Base-by-base conservation (phyloP, 75 land plant genomes). In the Pseudotsuga menziesii region DNA sequence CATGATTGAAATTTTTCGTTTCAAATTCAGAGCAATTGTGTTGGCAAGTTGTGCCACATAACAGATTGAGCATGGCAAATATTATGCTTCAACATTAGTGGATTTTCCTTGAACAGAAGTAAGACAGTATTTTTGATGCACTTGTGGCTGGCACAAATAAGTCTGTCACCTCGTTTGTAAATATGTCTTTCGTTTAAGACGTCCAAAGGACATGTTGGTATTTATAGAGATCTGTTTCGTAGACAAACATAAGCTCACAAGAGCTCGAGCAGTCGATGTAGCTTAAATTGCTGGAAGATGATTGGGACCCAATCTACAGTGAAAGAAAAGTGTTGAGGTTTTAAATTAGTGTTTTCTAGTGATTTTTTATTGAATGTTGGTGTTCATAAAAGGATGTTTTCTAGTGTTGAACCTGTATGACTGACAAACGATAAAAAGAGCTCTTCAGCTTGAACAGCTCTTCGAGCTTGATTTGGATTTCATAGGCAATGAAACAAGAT, bases 271-370 rank as follows among this genome's bases (percentile, higher is more conserved):
- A 63, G 54, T 48, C 54, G 11, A 1, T 48, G 11, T 9, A 23
- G 67, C 84, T 22, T 79, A 48, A 25, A 57, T 61, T 61, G 67
- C 70, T 75, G 48, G 9, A 12, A 48, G 54, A 48, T 48, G 11
- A 48, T 9, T 48, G 54, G 1, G 54, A 48, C 2, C 54, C 54
- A 48, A 48, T 48, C 54, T 48, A 12, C 11, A 48, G 54, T 48
- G 54, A 48, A 9, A 9, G 54, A 48, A 11, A 11, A 48, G 54
- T 48, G 54, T 48, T 9, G 11, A 48, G 11, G 54, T 48, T 48
- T 48, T 11, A 48, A 48, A 48, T 48, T 48, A 48, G 54, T 48
- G 1, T 48, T 48, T 48, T 48, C 54, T 48, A 48, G 54, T 48
- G 54, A 48, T 48, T 9, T 48, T 48, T 48, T 1, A 48, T 48